A percentile compares a stretch with the other conserved stretches of the same genome.
These are phyloP conservation scores for Petunia axillaris DNA, from an alignment of 257 asterid species.

Conservation along the genomic window DNA sequence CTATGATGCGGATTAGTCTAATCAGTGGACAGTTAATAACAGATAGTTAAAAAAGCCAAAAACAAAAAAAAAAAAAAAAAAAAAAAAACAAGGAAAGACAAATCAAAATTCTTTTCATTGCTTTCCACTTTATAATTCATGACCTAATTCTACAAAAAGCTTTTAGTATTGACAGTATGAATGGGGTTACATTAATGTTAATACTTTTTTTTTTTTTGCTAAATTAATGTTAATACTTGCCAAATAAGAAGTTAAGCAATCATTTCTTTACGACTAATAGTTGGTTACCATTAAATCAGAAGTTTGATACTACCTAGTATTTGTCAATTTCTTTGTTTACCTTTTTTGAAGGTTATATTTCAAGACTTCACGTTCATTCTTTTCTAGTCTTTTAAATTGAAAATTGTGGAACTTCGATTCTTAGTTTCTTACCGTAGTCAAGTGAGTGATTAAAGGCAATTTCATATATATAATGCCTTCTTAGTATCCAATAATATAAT, in stretches of 20 bases:
- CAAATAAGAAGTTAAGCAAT: conserved; percentile 8
- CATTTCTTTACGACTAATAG: not conserved
- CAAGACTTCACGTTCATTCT: too few relatives aligned
- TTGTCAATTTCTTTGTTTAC: not conserved
- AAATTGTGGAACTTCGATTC: not conserved
- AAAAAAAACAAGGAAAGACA: too few relatives aligned
- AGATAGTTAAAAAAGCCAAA: too few relatives aligned
- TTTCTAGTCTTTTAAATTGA: too few relatives aligned
- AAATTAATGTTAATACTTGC: not conserved
- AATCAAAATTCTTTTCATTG: not conserved
- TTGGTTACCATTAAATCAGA: conserved; percentile 1
- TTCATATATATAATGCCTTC: not conserved
- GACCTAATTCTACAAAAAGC: not conserved
- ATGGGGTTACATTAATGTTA: not conserved
- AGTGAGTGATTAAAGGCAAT: not conserved
- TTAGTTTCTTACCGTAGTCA: not conserved
- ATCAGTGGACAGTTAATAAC: too few relatives aligned
- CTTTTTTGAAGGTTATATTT: not conserved
- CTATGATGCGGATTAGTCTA: too few relatives aligned
- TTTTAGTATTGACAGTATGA: not conserved
- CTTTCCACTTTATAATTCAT: conserved; percentile 2
- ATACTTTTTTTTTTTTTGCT: too few relatives aligned
- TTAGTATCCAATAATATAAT: too few relatives aligned
- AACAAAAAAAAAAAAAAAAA: too few relatives aligned
- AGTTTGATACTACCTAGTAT: not conserved